phyloP scores from a whole-genome alignment of 2,329 filamentous ascomycete species.

The Lecanicillium sp. region DNA sequence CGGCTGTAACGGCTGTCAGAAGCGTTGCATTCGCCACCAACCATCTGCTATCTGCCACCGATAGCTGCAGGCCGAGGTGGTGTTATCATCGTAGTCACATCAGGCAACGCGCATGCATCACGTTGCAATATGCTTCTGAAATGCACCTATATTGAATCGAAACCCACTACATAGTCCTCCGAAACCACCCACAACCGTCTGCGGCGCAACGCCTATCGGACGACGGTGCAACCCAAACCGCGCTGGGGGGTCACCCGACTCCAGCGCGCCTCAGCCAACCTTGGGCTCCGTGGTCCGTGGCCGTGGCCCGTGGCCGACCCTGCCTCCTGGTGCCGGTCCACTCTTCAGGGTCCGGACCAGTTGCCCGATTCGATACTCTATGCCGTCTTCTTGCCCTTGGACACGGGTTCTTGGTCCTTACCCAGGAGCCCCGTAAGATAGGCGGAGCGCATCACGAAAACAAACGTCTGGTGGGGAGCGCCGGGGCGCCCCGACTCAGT shows the following conservation, averaged over 20 bases:
- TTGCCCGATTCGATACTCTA: slow-evolving; percentile 18
- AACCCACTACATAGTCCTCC: no score
- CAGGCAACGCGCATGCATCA: slow-evolving; percentile 11
- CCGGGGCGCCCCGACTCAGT: slow-evolving; percentile 6
- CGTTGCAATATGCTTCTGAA: no score
- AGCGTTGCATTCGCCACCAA: slow-evolving; percentile 1
- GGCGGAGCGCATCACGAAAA: slow-evolving; percentile 49
- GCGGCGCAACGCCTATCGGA: no score
- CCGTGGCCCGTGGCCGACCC: not conserved
- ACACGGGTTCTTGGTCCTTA: slow-evolving; percentile 26
- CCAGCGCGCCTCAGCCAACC: not conserved
- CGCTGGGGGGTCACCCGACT: not conserved
- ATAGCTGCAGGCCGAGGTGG: not conserved
- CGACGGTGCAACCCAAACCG: slow-evolving; percentile 5
- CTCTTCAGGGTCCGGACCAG: slow-evolving; percentile 3
- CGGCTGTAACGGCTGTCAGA: not conserved
- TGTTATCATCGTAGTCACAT: not conserved
- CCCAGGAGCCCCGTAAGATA: slow-evolving; percentile 59
- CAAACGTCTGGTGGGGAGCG: slow-evolving; percentile 35
- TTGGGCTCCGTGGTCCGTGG: not conserved
- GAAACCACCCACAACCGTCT: no score
- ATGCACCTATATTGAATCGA: no score
- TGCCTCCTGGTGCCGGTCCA: not conserved
- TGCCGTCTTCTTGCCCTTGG: slow-evolving; percentile 22
- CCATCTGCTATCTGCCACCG: not conserved